Conservation (phyloP, 257 asterid species). For the Leptodermis oblonga region DNA sequence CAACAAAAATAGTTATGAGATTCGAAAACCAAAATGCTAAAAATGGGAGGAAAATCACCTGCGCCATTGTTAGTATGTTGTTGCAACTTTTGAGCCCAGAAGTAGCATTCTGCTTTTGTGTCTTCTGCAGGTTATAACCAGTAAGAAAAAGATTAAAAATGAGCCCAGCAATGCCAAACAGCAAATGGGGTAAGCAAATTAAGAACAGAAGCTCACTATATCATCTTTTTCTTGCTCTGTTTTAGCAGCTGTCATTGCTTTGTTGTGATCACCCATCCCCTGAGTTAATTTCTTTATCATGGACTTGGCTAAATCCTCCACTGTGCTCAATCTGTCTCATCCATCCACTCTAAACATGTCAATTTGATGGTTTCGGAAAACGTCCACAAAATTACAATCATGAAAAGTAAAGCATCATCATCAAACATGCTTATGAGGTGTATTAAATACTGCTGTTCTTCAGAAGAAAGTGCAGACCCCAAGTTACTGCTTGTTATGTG, state of each 20-base stretch:
- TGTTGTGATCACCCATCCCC: conserved; percentile 89
- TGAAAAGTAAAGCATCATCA: not conserved
- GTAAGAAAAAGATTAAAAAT: not conserved
- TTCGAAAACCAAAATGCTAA: not conserved
- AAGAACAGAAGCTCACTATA: conserved; percentile 50
- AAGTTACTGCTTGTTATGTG: not conserved
- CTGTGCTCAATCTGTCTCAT: conserved; percentile 66
- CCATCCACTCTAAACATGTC: conserved; percentile 24
- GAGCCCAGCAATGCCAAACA: not conserved
- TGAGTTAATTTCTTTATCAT: conserved; percentile 89
- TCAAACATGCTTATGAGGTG: not conserved
- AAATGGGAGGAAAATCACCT: conserved; percentile 36
- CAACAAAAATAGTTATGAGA: conserved; percentile 11
- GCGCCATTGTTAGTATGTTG: conserved; percentile 73
- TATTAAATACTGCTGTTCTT: not conserved
- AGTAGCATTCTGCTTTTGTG: conserved; percentile 81
- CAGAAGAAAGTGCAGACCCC: not conserved
- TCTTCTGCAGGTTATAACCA: conserved; percentile 53
- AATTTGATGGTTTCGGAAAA: conserved; percentile 13
- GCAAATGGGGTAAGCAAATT: not conserved
- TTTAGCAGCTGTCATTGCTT: conserved; percentile 81
- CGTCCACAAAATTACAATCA: not conserved
- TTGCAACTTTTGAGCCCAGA: conserved; percentile 77
- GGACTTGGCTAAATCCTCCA: conserved; percentile 73
- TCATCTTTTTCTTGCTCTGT: conserved; percentile 74